A percentile compares a stretch with the other conserved stretches of the same genome.
phyloP scores from a whole-genome alignment of 73 alveolate genomes.

The Diophrys appendiculata region DNA sequence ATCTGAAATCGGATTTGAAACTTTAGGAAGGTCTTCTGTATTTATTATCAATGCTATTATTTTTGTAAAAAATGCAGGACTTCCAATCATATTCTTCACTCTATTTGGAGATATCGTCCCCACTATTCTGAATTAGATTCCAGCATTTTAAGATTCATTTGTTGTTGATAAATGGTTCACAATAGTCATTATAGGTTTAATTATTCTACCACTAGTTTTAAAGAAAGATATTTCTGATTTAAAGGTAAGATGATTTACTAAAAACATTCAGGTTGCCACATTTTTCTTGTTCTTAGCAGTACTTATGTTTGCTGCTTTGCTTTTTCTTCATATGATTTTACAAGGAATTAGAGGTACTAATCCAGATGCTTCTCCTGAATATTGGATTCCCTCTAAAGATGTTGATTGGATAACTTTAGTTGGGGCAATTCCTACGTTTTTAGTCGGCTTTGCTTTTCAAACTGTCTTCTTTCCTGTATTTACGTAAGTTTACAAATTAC shows the following conservation, averaged over 20 bases:
- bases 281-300: not conserved
- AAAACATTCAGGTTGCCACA: not conserved
- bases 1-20: not conserved
- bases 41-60: not conserved
- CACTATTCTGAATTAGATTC: not conserved
- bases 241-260: not conserved
- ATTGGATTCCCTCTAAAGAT: not conserved
- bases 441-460: not conserved
- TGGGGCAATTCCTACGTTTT: not conserved
- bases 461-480: constrained; percentile 4
- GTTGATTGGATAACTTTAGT: not conserved
- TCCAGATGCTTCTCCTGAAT: not conserved
- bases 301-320: not conserved
- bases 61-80: not conserved
- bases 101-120: not conserved
- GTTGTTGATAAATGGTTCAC: not conserved
- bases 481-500: not conserved
- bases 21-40: not conserved
- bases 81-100: not conserved
- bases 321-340: not conserved
- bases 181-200: not conserved
- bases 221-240: constrained; percentile 8
- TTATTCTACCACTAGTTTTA: not conserved
- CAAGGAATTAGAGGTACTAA: not conserved
- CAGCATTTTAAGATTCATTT: not conserved